Evolutionary conservation across 2,329 filamentous ascomycete genomes (phyloP).

Genomic region (Pestalotiopsis sp.): DNA sequence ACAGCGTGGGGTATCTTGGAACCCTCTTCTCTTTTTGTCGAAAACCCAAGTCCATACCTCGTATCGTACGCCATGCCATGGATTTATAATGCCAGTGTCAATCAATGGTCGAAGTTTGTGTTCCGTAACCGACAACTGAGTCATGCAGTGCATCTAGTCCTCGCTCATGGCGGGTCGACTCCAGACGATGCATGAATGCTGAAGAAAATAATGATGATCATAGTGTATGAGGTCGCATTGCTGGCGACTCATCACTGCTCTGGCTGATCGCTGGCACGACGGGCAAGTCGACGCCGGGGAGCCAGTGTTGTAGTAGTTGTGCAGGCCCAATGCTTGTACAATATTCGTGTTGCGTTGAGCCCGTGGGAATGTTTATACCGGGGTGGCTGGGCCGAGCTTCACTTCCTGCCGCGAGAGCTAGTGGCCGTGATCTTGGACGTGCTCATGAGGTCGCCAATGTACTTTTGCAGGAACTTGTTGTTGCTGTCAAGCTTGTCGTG

Average conservation of each 20-base stretch:
- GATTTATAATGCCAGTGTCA: conserved; percentile 8
- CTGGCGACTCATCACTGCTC: neutral
- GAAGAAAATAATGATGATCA: neutral
- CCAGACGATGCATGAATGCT: neutral
- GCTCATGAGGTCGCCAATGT: conserved; percentile 94
- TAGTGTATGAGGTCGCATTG: neutral
- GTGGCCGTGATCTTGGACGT: conserved; percentile 73
- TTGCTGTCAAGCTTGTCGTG: conserved; percentile 96
- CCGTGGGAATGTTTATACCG: neutral
- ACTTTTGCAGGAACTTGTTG: conserved; percentile 97
- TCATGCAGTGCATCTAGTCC: neutral
- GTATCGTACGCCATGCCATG: conserved; percentile 12
- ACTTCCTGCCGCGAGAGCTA: conserved; percentile 56
- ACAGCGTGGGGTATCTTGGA: conserved; percentile 5
- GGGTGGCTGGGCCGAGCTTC: conserved; percentile 22
- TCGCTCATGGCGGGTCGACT: neutral
- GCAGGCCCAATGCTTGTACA: neutral
- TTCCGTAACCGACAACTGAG: neutral
- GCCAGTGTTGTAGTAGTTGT: neutral
- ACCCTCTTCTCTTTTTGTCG: conserved; percentile 10
- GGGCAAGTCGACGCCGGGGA: neutral
- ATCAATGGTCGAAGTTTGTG: conserved; percentile 1
- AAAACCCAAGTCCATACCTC: conserved; percentile 6
- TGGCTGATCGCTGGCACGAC: neutral
- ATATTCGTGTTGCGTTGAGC: neutral